phyloP scores from a whole-genome alignment of 306 rosid genomes.

The Abrus precatorius region DNA sequence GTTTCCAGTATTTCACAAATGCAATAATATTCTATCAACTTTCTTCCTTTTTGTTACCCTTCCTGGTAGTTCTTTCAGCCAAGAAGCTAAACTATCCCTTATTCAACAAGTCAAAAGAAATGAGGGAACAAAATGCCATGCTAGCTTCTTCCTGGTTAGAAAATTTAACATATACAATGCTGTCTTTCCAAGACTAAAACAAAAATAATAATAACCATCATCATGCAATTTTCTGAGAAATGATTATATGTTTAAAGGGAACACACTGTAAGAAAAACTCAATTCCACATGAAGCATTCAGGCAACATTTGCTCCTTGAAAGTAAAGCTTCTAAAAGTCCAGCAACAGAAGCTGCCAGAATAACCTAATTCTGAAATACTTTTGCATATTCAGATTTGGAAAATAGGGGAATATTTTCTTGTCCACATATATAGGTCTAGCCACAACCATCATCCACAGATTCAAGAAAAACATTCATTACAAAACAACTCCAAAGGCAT shows the following conservation, averaged over 20 bases:
- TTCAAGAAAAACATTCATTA: conserved; percentile 25
- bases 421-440: neutral
- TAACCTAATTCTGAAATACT: conserved; percentile 29
- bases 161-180: conserved; percentile 24
- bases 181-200: conserved; percentile 29
- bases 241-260: neutral
- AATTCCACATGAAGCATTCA: conserved; percentile 26
- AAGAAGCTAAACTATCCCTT: conserved; percentile 26
- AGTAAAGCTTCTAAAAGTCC: conserved; percentile 13
- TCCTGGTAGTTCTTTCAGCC: conserved; percentile 33
- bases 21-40: conserved; percentile 18
- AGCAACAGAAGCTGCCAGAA: conserved; percentile 17
- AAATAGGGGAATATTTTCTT: neutral
- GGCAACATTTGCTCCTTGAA: conserved; percentile 19
- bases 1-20: conserved; percentile 13
- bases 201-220: conserved; percentile 25
- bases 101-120: conserved; percentile 28
- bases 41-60: conserved; percentile 9
- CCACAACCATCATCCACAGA: conserved; percentile 6
- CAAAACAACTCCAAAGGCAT: conserved; percentile 7
- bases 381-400: conserved; percentile 20
- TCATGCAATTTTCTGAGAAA: conserved; percentile 37
- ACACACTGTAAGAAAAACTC: conserved; percentile 5
- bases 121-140: conserved; percentile 1
- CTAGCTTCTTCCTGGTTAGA: conserved; percentile 27